These are phyloP conservation scores for Tephrocybe sp. DNA, from an alignment of 768 basidiomycete species.

Conservation along the genomic window DNA sequence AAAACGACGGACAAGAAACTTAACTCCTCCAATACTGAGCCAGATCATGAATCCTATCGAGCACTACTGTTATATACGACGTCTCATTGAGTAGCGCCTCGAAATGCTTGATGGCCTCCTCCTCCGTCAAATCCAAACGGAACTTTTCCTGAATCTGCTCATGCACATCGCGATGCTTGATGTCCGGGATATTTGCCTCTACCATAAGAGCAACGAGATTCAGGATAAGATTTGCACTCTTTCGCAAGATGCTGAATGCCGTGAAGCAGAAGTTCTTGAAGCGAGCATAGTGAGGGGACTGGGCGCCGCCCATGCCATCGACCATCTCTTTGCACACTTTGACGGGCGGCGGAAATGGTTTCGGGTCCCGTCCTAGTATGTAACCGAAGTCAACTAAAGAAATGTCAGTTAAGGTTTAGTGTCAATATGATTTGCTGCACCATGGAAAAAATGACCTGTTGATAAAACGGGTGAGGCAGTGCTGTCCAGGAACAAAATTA, in stretches of 20 bases:
- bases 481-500: not conserved
- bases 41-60: slow-evolving; percentile 92
- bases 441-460: slow-evolving; percentile 93
- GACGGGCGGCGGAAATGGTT: slow-evolving; percentile 96
- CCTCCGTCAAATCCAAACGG: slow-evolving; percentile 89
- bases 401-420: not conserved
- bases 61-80: slow-evolving; percentile 87
- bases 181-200: slow-evolving; percentile 96
- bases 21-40: slow-evolving; percentile 88
- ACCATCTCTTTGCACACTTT: slow-evolving; percentile 99
- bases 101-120: slow-evolving; percentile 97
- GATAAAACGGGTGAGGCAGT: not conserved
- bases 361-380: slow-evolving; percentile 95
- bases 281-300: slow-evolving; percentile 91
- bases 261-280: slow-evolving; percentile 98
- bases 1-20: not conserved
- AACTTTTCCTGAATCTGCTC: slow-evolving; percentile 97
- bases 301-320: slow-evolving; percentile 97
- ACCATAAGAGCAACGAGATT: slow-evolving; percentile 97
- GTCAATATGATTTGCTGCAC: slow-evolving; percentile 35
- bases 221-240: slow-evolving; percentile 95
- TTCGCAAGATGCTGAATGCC: slow-evolving; percentile 94
- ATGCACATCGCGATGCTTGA: slow-evolving; percentile 87
- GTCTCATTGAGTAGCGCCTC: slow-evolving; percentile 93
- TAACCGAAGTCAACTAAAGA: slow-evolving; percentile 93